Base-by-base conservation (phyloP, 208 protist genomes). In the Trypanosoma congolense region DNA sequence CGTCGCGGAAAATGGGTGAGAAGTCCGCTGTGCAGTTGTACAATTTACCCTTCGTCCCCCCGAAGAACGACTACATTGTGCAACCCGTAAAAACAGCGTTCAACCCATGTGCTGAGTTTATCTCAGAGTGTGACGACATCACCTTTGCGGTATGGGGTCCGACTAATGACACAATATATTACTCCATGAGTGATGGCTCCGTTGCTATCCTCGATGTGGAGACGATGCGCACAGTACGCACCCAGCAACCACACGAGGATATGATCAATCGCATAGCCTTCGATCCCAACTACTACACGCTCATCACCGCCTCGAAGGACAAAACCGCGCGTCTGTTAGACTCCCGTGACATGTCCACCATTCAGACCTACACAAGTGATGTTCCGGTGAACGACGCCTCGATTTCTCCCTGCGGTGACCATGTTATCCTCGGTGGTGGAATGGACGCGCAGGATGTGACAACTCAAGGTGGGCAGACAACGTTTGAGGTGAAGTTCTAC, bases 401-500 rank as follows among this genome's bases (percentile, higher is more conserved):
- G 40, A 98, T 99, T 63, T 96, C 88, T 30, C 97, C 97, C 16
- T 74, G 61, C 24, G 62, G 73, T 19, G 77, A 93, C 62, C 92
- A 95, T 70, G 67, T 98, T 24, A 81, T 99, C 38, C 56, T 99
- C 33, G 97, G 95, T 31, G 98, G 97, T 72, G 97, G 98, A 75
- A 95, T 98, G 73, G 93, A 98, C 19, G 96, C 97, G 2, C 79
- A 77, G 30, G 71, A 85, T 55, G 97, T 99, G 43, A 99, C 98
- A 5, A 96, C 96, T 10, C 57, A 80, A 54, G 80, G 80, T 52
- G 77, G 90, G 33, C 69, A 80, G 36, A 91, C 89, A 53, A 96
- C 91, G 48, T 99, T 99, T 69, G 90, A 98, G 61, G 92, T 95
- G 33, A 91, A 93, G 66, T 97, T 99, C 67, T 98, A 85, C 77